Base-by-base conservation (phyloP, 2,329 filamentous ascomycete genomes). In the Epicoccum sorghinum region DNA sequence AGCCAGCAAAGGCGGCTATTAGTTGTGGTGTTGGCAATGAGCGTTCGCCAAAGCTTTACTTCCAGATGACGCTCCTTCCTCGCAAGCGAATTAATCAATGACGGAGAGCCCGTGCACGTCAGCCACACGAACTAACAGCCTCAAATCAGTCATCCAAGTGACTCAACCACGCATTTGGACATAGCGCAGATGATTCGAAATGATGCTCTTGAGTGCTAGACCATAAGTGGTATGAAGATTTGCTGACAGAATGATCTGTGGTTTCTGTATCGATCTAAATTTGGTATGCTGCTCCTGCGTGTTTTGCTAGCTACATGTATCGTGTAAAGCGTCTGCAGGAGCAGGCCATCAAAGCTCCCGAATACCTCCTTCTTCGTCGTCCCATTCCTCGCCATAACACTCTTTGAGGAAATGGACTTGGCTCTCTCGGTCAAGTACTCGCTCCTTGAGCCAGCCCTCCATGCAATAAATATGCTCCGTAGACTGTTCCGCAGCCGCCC, bases 341-440 rank as follows among this genome's bases (percentile, higher is more conserved):
- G 27, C 42, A 52, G 27, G 12, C 27, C 32, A 25, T 52, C 57
- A 72, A 9, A 74, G 59, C 60, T 75, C 82, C 24, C 72, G 72
- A 58, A 85, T 70, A 7, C 80, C 79, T 41, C 78, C 77, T 35
- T 80, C 82, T 50, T 86, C 83, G 50, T 80, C 71, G 48, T 78
- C 79, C 63, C 79, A 84, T 61, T 86, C 82, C 22, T 79, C 78
- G 7, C 79, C 81, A 60, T 85, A 86, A 43, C 76, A 77, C 39
- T 76, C 72, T 47, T 71, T 75, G 62, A 78, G 75, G 13, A 83
- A 66, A 3, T 58, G 61, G n/a, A 73, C 61, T 18, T 84, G 59
- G 5, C 73, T 53, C 54, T 80, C 80, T 37, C 74, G 69, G 62
- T 83, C 80, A 3, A 68, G 67, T 9, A 60, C 49, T 10, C 63